Evolutionary conservation across 106 monocot species (phyloP), one percentile per base, ranked within the genome.

Genomic region (Vanilla planifolia): DNA sequence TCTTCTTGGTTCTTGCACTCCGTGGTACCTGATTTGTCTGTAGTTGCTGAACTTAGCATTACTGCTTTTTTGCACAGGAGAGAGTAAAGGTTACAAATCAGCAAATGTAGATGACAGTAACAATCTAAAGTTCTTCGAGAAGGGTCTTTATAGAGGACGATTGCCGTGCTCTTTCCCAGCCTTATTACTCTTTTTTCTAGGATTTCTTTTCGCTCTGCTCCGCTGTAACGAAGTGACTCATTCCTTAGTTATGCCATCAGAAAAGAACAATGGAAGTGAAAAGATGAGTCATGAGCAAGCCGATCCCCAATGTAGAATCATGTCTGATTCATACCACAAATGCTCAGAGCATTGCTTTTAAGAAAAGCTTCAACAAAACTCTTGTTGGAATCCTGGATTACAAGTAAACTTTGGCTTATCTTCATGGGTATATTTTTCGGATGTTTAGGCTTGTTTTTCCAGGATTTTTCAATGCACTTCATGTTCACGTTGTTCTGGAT

Each of bases 221-320:
- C 15, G 7, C 53, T 6, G 53, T 27, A 8, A 4, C n/a, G 30
- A 24, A 17, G 4, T 55, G 53, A 55, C 32, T 55, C 32, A 55
- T 30, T 30, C 53, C 53, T 32, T 55, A 5, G n/a, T 55, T 55
- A 16, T 32, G 16, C 32, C 53, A 30, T 32, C 53, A 55, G 53
- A 55, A 15, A 55, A 32, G 32, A 5, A 16, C 53, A 3, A 55
- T 27, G 53, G 4, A 32, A 4, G 2, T 55, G n/a, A 55, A 32
- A 55, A 8, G 50, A 25, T 50, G 24, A 50, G 9, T 8, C 24
- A 23, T 1, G 25, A 50, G 16, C 30, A 32, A 2, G 14, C 11
- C 9, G 50, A 55, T 55, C 53, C 15, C 27, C 13, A 55, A 24
- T 55, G 53, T 30, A 32, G 17, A 55, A 55, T 4, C 13, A 16